Evolutionary conservation across 305 asterid genomes (phyloP), one percentile per base, ranked within the genome.

Genomic region (Ajuga reptans): DNA sequence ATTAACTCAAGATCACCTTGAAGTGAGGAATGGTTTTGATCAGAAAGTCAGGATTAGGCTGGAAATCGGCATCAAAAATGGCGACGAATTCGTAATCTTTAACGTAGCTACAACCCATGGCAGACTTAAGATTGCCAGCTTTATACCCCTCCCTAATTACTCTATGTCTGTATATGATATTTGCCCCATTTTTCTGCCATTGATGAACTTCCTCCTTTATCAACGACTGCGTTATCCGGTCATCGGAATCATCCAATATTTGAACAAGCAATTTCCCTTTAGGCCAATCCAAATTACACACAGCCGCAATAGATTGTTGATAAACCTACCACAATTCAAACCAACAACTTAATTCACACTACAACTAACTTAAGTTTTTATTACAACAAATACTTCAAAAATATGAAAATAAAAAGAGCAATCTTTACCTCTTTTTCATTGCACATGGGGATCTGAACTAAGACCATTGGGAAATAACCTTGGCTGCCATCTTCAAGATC

Each of bases 401-500:
- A 16, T 16, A 52, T 43, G 8, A n/a, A 8, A 62, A 9, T 11
- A 11, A n/a, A n/a, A n/a, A n/a, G n/a, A n/a, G n/a, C n/a, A n/a
- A n/a, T n/a, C n/a, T n/a, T 71, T 79, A 91, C 98, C 98, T 91
- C 98, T 79, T 88, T 91, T 46, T 91, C 97, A 50, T 90, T 87
- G 79, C 96, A 89, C 96, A 89, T 90, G 33, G 97, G 97, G 84
- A 91, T 91, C 94, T 91, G 98, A 80, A 91, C 89, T 66, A 91
- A 67, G 64, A 89, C 98, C 98, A 89, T 87, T 2, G 98, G 98
- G 66, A 81, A 86, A 66, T 89, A 89, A 12, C 86, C 85, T 67
- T 51, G 80, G 47, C 78, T 87, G 59, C 84, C 91, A 0, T 88
- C 93, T 75, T 89, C 96, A 36, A 82, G 95, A 86, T 91, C 95